Percentiles rank a stretch among this genome's conserved stretches.
Evolutionary conservation across 2,329 filamentous ascomycete species (phyloP).

Genomic region (Fusarium neocosmosporiellum): DNA sequence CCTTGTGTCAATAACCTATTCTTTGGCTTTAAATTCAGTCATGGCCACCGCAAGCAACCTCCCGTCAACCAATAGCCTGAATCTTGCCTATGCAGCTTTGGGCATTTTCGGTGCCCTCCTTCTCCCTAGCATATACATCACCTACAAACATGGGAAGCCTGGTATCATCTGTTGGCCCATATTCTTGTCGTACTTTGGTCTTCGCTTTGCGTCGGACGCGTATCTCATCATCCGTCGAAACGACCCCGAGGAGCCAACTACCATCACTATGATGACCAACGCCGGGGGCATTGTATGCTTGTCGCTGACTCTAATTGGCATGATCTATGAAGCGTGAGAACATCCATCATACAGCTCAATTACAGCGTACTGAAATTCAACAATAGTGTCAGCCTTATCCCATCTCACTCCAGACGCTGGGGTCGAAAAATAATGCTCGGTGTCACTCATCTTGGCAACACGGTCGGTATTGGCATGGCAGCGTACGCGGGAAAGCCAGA

Average conservation of each 20-base stretch:
- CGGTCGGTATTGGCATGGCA: constrained; percentile 1
- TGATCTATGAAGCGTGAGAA: constrained; percentile 16
- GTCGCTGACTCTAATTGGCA: constrained; percentile 4
- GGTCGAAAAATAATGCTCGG: neutral
- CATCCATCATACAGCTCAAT: neutral
- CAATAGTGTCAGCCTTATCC: neutral
- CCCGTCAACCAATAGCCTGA: neutral
- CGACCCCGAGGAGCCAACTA: constrained; percentile 3
- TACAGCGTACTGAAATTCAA: neutral
- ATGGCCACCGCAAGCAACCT: neutral
- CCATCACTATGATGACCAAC: neutral
- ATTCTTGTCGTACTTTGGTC: constrained; percentile 31
- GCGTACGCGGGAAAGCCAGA: constrained; percentile 7
- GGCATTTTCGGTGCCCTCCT: neutral
- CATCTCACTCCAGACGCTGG: neutral
- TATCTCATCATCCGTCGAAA: constrained; percentile 2
- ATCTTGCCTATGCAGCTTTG: neutral
- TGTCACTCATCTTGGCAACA: constrained; percentile 1
- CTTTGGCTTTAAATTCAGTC: neutral
- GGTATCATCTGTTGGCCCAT: constrained; percentile 48
- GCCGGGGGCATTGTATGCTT: neutral
- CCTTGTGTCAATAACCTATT: neutral
- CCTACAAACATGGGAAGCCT: constrained; percentile 41
- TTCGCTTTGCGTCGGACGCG: constrained; percentile 25
- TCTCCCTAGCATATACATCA: neutral